Evolutionary conservation across 306 rosid species (phyloP).

Genomic region (Trichosanthes cucumerina): DNA sequence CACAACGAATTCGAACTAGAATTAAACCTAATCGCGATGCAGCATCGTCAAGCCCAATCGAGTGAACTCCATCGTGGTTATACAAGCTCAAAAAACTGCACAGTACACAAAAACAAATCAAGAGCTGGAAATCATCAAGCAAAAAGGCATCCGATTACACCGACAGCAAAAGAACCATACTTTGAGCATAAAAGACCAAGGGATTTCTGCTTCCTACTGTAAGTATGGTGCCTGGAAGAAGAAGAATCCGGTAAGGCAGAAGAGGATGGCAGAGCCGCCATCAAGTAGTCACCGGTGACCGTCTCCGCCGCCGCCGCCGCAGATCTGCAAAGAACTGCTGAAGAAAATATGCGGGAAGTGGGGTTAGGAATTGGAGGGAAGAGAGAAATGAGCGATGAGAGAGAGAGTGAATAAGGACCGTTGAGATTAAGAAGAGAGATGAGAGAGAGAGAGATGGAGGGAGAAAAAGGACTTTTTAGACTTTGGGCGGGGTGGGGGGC

Average conservation of each 20-base stretch:
- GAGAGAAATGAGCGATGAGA: neutral
- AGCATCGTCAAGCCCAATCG: conserved; percentile 87
- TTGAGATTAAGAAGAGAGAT: neutral
- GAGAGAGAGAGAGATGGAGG: neutral
- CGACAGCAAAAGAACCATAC: conserved; percentile 17
- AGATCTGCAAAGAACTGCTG: neutral
- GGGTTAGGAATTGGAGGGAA: conserved; percentile 21
- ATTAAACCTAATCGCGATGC: conserved; percentile 57
- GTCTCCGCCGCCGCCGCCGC: conserved; percentile 5
- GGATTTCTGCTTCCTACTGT: conserved; percentile 56
- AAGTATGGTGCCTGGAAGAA: conserved; percentile 30
- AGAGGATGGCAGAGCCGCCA: conserved; percentile 33
- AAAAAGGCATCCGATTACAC: neutral
- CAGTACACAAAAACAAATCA: neutral
- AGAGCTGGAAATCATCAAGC: neutral
- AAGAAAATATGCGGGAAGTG: neutral
- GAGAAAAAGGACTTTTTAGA: neutral
- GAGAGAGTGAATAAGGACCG: neutral
- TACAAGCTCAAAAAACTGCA: conserved; percentile 66
- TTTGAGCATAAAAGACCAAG: conserved; percentile 54
- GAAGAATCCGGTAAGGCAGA: conserved; percentile 22
- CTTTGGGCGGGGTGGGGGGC: conserved; percentile 7
- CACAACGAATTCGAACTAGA: neutral
- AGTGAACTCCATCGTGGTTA: conserved; percentile 46
- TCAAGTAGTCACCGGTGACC: conserved; percentile 14